These are phyloP conservation scores for Pythium aquatile DNA, from an alignment of 352 stramenopile genomes.

Conservation along the genomic window DNA sequence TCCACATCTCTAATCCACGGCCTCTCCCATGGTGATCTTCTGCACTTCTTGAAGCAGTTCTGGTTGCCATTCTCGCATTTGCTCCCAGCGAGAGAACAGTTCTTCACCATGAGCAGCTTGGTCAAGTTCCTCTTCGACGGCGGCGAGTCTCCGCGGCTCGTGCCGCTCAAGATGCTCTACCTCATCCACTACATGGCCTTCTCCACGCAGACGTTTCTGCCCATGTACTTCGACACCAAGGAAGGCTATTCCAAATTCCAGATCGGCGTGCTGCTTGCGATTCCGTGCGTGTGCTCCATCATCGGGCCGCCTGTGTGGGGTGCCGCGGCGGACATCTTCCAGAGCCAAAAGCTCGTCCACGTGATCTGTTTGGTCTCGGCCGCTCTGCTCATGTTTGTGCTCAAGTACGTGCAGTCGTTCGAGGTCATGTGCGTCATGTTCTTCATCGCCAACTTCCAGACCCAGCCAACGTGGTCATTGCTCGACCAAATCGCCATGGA, in stretches of 20 bases:
- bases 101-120: constrained; percentile 24
- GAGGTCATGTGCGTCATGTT: constrained; percentile 70
- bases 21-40: constrained; percentile 34
- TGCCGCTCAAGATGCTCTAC: constrained; percentile 72
- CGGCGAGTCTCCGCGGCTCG: constrained; percentile 52
- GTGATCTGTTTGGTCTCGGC: constrained; percentile 58
- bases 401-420: constrained; percentile 65
- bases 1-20: neutral
- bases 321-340: constrained; percentile 52
- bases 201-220: constrained; percentile 61
- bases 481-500: constrained; percentile 68
- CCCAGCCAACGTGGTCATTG: constrained; percentile 57
- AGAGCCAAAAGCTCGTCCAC: constrained; percentile 68
- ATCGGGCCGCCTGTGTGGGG: constrained; percentile 71
- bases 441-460: constrained; percentile 76
- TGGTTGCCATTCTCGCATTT: constrained; percentile 66
- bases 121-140: constrained; percentile 55
- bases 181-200: constrained; percentile 63
- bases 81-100: neutral
- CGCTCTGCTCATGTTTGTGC: constrained; percentile 63
- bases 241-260: constrained; percentile 69
- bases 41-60: constrained; percentile 26
- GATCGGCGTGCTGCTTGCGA: constrained; percentile 65
- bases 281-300: constrained; percentile 71
- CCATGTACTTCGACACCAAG: constrained; percentile 60